Evolutionary conservation across 176 grass and related monocot species (phyloP).

Genomic region (Phragmites australis): DNA sequence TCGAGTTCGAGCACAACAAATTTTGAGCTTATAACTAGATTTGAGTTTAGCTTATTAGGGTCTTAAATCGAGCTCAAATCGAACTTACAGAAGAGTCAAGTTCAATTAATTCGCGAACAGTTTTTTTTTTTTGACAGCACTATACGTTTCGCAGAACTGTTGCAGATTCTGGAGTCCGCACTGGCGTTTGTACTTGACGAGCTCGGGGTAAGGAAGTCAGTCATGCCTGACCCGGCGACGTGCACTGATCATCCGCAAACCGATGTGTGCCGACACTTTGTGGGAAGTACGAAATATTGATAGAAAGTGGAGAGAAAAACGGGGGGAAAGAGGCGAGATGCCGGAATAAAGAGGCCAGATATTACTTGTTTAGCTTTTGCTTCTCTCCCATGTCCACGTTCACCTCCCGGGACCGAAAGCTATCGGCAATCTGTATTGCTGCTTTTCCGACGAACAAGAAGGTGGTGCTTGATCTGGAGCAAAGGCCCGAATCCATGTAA

Average conservation of each 20-base stretch:
- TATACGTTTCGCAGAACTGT: background rate
- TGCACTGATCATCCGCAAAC: background rate
- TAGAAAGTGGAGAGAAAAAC: background rate
- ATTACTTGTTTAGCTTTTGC: background rate
- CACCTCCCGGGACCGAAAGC: background rate
- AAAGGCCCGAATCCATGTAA: background rate
- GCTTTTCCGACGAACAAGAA: background rate
- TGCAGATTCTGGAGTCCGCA: background rate
- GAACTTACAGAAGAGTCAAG: too few relatives aligned
- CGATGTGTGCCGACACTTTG: constrained; percentile 13
- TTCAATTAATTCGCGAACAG: too few relatives aligned
- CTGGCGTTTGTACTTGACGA: background rate
- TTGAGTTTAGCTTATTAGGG: too few relatives aligned
- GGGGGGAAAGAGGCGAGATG: background rate
- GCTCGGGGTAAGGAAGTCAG: background rate
- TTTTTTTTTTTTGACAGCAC: too few relatives aligned
- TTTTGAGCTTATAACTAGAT: too few relatives aligned
- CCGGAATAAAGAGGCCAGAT: background rate
- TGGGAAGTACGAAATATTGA: constrained; percentile 6
- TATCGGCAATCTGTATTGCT: background rate
- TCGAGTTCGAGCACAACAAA: too few relatives aligned
- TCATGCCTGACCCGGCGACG: background rate
- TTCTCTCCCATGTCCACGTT: background rate
- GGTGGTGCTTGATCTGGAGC: background rate
- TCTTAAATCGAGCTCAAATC: too few relatives aligned